phyloP scores from a whole-genome alignment of 23 red algal species.

The Gracilaria vermiculophylla region DNA sequence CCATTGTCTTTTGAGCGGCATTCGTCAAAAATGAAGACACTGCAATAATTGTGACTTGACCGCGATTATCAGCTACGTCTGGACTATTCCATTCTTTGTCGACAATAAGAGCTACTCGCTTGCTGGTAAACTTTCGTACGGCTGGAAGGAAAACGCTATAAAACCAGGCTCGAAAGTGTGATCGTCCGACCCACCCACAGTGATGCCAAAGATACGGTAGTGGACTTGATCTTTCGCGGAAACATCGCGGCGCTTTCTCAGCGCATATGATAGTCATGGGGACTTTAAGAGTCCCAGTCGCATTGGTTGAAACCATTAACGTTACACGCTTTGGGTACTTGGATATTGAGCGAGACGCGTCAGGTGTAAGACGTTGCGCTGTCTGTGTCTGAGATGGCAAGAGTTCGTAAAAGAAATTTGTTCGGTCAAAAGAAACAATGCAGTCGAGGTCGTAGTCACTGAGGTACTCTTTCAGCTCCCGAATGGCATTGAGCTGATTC shows the following conservation, averaged over 20 bases:
- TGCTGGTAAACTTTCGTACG: slow-evolving; percentile 23
- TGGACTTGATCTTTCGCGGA: slow-evolving; percentile 26
- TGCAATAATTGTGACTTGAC: slow-evolving; percentile 41
- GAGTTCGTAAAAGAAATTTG: slow-evolving; percentile 41
- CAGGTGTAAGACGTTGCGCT: not conserved
- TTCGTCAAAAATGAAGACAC: not conserved
- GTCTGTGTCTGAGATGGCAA: slow-evolving; percentile 1
- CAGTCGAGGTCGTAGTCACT: slow-evolving; percentile 47
- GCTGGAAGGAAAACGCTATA: slow-evolving; percentile 34
- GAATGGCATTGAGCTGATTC: slow-evolving; percentile 2
- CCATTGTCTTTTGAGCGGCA: not conserved
- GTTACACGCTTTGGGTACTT: slow-evolving; percentile 21
- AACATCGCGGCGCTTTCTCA: slow-evolving; percentile 32
- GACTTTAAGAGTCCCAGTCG: slow-evolving; percentile 58
- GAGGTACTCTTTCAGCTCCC: slow-evolving; percentile 28
- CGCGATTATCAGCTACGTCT: slow-evolving; percentile 27
- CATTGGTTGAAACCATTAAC: slow-evolving; percentile 15
- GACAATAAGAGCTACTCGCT: slow-evolving; percentile 37
- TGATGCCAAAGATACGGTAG: slow-evolving; percentile 47
- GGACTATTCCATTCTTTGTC: slow-evolving; percentile 18
- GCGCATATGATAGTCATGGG: slow-evolving; percentile 33
- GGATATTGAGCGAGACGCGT: not conserved
- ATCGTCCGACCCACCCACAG: slow-evolving; percentile 10
- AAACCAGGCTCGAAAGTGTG: slow-evolving; percentile 46
- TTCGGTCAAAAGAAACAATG: slow-evolving; percentile 33